Percentiles rank a stretch among this genome's conserved stretches.
Conservation (phyloP, 257 asterid species). For the Gentiana macrophylla region DNA sequence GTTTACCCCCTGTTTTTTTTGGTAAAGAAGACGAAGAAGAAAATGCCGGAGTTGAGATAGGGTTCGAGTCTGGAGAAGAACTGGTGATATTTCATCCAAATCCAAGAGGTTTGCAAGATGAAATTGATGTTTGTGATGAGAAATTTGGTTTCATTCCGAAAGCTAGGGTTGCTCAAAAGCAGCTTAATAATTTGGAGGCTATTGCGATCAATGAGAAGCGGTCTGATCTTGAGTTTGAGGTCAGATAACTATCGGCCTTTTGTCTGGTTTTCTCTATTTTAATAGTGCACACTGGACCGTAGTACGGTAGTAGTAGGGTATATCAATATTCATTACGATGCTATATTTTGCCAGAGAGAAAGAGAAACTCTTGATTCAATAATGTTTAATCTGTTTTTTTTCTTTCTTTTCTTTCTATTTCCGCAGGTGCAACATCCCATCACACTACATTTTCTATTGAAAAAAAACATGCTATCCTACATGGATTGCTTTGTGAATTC, state of each 20-base stretch:
- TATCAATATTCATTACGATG: too few relatives aligned
- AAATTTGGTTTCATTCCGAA: conserved; percentile 1
- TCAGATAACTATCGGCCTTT: background rate
- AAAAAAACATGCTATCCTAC: too few relatives aligned
- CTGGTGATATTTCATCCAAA: conserved; percentile 10
- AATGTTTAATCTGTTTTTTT: too few relatives aligned
- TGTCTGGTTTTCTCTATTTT: too few relatives aligned
- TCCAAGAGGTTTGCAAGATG: background rate
- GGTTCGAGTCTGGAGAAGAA: conserved; percentile 10
- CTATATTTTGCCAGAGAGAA: too few relatives aligned
- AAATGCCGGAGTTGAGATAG: background rate
- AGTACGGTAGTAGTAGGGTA: too few relatives aligned
- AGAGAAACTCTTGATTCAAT: too few relatives aligned
- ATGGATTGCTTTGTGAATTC: too few relatives aligned
- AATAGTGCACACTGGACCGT: too few relatives aligned
- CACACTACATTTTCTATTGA: too few relatives aligned
- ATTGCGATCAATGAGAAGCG: conserved; percentile 7
- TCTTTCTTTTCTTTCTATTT: too few relatives aligned
- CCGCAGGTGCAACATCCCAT: too few relatives aligned
- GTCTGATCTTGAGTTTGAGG: conserved; percentile 19
- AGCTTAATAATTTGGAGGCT: background rate
- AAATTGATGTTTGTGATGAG: background rate
- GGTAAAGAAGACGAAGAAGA: background rate
- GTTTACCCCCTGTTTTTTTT: conserved; percentile 2
- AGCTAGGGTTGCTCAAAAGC: background rate